Evolutionary conservation across 2,329 filamentous ascomycete genomes (phyloP).

Genomic region (Claviceps fusiformis): DNA sequence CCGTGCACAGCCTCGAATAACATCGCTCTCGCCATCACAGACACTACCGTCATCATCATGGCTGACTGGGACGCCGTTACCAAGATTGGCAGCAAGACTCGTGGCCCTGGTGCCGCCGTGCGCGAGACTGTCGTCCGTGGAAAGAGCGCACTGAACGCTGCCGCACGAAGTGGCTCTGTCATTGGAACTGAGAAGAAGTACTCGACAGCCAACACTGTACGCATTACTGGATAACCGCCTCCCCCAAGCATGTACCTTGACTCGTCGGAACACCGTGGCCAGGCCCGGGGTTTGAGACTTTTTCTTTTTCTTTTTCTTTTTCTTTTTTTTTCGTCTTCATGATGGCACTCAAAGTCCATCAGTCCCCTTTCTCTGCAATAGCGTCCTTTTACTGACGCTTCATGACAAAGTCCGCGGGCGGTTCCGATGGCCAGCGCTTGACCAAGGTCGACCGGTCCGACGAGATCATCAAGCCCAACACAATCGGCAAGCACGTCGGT

Average conservation of each 20-base stretch:
- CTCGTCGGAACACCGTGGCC: neutral
- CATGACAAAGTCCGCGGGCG: conserved; percentile 12
- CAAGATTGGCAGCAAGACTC: conserved; percentile 84
- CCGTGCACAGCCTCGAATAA: neutral
- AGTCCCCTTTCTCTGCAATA: neutral
- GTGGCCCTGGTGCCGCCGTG: conserved; percentile 48
- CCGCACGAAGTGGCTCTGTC: conserved; percentile 63
- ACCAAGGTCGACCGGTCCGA: conserved; percentile 96
- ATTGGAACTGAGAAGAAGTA: conserved; percentile 87
- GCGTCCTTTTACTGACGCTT: conserved; percentile 8
- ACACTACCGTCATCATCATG: conserved; percentile 41
- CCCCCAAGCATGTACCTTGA: neutral
- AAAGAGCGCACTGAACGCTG: conserved; percentile 74
- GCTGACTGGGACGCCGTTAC: conserved; percentile 72
- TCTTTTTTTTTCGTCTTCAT: neutral
- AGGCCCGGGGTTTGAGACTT: too few relatives aligned
- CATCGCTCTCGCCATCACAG: conserved; percentile 6
- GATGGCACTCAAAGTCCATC: neutral
- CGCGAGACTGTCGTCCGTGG: conserved; percentile 86
- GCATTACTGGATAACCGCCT: conserved; percentile 6
- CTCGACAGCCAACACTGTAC: conserved; percentile 53
- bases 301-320: too few relatives aligned
- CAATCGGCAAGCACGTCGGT: conserved; percentile 67
- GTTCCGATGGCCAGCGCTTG: conserved; percentile 73
- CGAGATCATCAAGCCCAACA: conserved; percentile 96